phyloP scores from a whole-genome alignment of 2,329 filamentous ascomycete genomes.

The Trichoderma pleuroti region DNA sequence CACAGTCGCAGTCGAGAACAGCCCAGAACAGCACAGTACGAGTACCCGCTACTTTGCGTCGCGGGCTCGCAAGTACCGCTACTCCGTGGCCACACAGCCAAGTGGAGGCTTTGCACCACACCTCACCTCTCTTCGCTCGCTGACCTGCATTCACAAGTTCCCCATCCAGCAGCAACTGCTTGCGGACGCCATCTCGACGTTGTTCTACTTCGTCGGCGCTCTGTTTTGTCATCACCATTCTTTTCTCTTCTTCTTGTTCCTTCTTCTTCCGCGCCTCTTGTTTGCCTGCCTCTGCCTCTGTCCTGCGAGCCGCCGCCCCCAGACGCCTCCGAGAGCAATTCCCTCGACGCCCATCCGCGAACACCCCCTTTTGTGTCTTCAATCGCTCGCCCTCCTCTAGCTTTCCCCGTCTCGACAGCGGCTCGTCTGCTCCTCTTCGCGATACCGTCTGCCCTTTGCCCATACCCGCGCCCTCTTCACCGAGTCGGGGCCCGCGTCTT shows the following conservation, averaged over 20 bases:
- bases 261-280: background rate
- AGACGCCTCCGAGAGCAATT: constrained; percentile 3
- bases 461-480: background rate
- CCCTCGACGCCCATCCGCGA: constrained; percentile 10
- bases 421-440: background rate
- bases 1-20: too few species aligned
- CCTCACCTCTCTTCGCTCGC: constrained; percentile 18
- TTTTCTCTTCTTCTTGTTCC: background rate
- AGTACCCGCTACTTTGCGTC: background rate
- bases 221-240: background rate
- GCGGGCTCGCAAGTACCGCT: background rate
- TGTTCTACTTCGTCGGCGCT: constrained; percentile 13
- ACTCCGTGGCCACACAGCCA: background rate
- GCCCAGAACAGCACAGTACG: too few species aligned
- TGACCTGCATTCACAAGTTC: constrained; percentile 19
- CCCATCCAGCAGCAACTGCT: constrained; percentile 18
- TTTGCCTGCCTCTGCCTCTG: background rate
- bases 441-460: background rate
- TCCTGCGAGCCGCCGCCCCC: background rate
- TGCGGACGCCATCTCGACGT: constrained; percentile 16
- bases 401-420: background rate
- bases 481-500: background rate
- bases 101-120: constrained; percentile 18
- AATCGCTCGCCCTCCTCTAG: constrained; percentile 10
- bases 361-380: constrained; percentile 13